Evolutionary conservation across 2,329 filamentous ascomycete species (phyloP), one percentile per base, ranked within the genome.

Genomic region (Pyricularia pennisetigena): DNA sequence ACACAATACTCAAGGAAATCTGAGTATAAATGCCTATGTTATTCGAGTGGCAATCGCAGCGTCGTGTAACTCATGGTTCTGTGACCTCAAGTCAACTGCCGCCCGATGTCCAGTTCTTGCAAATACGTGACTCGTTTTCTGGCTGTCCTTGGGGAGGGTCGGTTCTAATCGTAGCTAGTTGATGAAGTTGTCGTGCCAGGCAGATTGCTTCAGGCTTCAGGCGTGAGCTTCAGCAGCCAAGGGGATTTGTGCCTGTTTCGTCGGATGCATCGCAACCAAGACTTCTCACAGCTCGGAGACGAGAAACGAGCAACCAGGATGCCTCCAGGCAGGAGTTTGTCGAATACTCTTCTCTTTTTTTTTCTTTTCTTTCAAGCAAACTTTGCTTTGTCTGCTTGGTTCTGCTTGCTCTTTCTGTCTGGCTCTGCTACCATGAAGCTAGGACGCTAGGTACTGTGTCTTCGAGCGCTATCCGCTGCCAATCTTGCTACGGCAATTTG

Each of bases 401-500:
- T 70, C 65, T 63, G 69, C 67, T 68, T 68, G 68, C 65, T 70
- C 68, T 71, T 68, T 70, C 69, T 70, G 65, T 70, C 67, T 69
- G 68, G 69, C 69, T 70, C 68, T 89, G 87, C 88, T 90, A 90
- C 85, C 86, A 84, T 87, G 83, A 86, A 87, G 86, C 87, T 90
- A 89, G 85, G 83, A 86, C 86, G 86, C 87, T 90, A 89, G 85
- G 84, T 86, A 84, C 83, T 86, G 57, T 61, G 80, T 78, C 79
- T 70, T 81, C 77, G 79, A 81, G 82, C 81, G 81, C 82, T 83
- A 83, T 79, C 80, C 80, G 81, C 82, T 80, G 78, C 80, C 77
- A 78, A 77, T 76, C 73, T 75, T 80, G 79, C 78, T 81, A 82
- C 80, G 80, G 79, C 81, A 64, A 26, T 59, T 20, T 24, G 30